phyloP scores from a whole-genome alignment of 768 basidiomycete genomes.

The Tylopilus rubrobrunneus region DNA sequence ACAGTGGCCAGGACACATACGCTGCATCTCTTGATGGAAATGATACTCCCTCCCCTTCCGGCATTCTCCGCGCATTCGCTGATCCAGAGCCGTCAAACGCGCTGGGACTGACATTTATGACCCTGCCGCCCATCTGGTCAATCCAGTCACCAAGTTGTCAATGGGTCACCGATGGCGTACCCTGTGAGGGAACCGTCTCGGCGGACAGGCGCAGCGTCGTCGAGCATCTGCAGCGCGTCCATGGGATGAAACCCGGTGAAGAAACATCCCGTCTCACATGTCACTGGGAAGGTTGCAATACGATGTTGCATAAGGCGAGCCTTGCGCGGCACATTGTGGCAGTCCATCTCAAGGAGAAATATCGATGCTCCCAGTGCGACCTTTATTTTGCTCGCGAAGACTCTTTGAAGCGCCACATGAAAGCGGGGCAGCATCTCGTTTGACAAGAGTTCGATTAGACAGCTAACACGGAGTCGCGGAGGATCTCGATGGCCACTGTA shows the following conservation, averaged over 20 bases:
- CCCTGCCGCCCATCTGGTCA: neutral
- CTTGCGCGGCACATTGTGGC: conserved; percentile 25
- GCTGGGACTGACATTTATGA: neutral
- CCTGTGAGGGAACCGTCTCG: neutral
- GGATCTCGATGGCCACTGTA: neutral
- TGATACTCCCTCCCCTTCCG: too few species aligned
- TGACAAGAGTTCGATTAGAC: neutral
- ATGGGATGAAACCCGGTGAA: conserved; percentile 14
- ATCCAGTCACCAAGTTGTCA: conserved; percentile 7
- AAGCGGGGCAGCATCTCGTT: conserved; percentile 11
- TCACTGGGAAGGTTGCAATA: conserved; percentile 17
- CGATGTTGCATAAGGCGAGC: conserved; percentile 27
- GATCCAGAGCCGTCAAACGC: neutral
- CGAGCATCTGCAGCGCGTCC: conserved; percentile 13
- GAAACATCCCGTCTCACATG: conserved; percentile 18
- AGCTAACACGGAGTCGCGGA: neutral
- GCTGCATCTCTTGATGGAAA: too few species aligned
- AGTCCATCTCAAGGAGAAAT: conserved; percentile 24
- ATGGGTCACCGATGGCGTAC: conserved; percentile 8
- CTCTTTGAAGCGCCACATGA: conserved; percentile 26
- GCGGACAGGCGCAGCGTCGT: conserved; percentile 15
- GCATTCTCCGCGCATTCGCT: too few species aligned
- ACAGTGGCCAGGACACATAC: too few species aligned
- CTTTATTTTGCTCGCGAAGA: conserved; percentile 26
- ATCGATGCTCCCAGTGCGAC: conserved; percentile 20